Conservation (phyloP, 352 stramenopile species). For the Phytophthora lateralis region DNA sequence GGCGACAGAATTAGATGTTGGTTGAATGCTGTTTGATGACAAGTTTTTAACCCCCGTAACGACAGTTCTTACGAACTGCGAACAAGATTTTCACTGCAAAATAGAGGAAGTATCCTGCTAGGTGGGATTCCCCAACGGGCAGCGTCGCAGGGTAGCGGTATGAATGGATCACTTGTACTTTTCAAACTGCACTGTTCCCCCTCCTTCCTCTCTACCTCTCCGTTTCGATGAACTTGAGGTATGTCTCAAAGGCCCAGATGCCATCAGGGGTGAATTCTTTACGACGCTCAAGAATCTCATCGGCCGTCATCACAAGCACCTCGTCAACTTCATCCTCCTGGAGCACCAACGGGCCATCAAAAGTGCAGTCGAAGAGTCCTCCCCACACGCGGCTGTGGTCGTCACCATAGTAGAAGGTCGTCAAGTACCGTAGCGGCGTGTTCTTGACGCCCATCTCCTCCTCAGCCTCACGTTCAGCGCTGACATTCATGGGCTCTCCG, state of each 20-base stretch:
- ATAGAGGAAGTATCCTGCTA: no score
- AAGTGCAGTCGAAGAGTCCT: constrained; percentile 79
- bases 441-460: constrained; percentile 86
- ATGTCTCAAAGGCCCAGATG: constrained; percentile 80
- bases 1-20: no score
- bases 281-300: constrained; percentile 68
- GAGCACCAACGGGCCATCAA: constrained; percentile 63
- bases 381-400: constrained; percentile 72
- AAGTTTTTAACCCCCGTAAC: no score
- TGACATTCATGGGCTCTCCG: constrained; percentile 72
- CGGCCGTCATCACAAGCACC: constrained; percentile 70
- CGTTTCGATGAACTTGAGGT: constrained; percentile 41
- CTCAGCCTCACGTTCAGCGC: constrained; percentile 70
- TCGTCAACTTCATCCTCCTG: constrained; percentile 83
- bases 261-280: constrained; percentile 82
- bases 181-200: no score
- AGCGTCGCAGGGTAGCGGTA: no score
- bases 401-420: constrained; percentile 76
- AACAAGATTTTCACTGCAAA: no score
- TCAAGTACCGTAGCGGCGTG: constrained; percentile 57
- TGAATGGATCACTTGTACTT: no score
- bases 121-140: no score
- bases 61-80: no score
- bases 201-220: not conserved
- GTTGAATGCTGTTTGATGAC: no score